Evolutionary conservation across 2,329 filamentous ascomycete genomes (phyloP).

Genomic region (Penicillium glabrum): DNA sequence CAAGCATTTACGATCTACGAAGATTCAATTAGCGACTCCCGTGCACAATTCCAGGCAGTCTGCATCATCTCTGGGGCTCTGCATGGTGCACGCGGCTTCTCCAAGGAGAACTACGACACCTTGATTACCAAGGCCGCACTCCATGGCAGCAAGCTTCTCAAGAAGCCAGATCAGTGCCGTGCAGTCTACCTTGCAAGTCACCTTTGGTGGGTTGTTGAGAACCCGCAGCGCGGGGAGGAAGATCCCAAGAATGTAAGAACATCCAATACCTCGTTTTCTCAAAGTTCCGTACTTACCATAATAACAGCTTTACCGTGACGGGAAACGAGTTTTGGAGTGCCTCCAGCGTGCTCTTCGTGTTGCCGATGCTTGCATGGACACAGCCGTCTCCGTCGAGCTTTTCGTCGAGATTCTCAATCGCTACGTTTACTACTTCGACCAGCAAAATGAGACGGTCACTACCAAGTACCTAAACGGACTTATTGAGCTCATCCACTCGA

Average conservation of each 20-base stretch:
- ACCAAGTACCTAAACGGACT: conserved; percentile 97
- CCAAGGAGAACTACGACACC: conserved; percentile 97
- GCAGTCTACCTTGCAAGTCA: conserved; percentile 96
- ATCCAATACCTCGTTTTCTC: neutral
- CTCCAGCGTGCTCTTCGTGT: conserved; percentile 92
- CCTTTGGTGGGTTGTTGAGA: conserved; percentile 95
- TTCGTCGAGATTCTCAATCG: conserved; percentile 98
- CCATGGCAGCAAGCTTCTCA: conserved; percentile 92
- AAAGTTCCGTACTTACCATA: conserved; percentile 20
- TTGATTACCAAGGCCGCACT: conserved; percentile 96
- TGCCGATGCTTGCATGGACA: conserved; percentile 98
- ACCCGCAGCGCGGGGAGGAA: conserved; percentile 71
- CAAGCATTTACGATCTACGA: conserved; percentile 98
- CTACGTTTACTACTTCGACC: conserved; percentile 99
- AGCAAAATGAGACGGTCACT: conserved; percentile 97
- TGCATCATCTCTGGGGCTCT: conserved; percentile 89
- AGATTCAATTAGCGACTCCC: conserved; percentile 90
- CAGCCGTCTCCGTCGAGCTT: conserved; percentile 91
- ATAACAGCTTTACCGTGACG: conserved; percentile 89
- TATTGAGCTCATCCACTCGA: conserved; percentile 97
- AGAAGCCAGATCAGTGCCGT: conserved; percentile 96
- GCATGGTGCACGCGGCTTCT: conserved; percentile 85
- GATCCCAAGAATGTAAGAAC: conserved; percentile 73
- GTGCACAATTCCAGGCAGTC: conserved; percentile 96
- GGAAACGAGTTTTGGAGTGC: conserved; percentile 94